Percentiles rank a stretch among this genome's conserved stretches.
Evolutionary conservation across 805 yeast genomes (phyloP).

Genomic region (Saturnispora quitensis): DNA sequence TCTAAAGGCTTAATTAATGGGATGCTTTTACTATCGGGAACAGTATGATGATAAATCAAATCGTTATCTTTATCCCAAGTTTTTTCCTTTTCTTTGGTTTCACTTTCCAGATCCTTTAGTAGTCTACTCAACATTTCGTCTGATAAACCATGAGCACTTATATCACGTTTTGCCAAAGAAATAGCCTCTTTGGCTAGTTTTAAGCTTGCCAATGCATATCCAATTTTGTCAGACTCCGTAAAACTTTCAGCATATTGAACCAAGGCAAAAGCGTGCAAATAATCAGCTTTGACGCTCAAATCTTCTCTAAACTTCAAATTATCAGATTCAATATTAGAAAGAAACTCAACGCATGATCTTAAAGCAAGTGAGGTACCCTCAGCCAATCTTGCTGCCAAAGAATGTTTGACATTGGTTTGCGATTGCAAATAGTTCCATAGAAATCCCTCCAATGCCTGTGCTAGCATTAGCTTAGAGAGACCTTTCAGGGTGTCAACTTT

Average conservation of each 20-base stretch:
- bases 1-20: constrained; percentile 62
- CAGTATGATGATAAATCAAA: constrained; percentile 69
- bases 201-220: constrained; percentile 65
- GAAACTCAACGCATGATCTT: constrained; percentile 39
- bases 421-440: constrained; percentile 47
- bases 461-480: constrained; percentile 56
- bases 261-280: constrained; percentile 50
- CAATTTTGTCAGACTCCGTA: constrained; percentile 52
- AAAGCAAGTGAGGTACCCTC: constrained; percentile 49
- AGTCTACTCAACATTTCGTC: background rate
- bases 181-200: constrained; percentile 25
- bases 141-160: background rate
- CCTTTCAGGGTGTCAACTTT: constrained; percentile 59
- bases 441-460: constrained; percentile 87
- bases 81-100: constrained; percentile 23
- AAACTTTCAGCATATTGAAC: constrained; percentile 49
- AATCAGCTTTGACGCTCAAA: constrained; percentile 42
- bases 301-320: constrained; percentile 41
- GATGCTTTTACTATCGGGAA: constrained; percentile 54
- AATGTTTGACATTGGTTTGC: constrained; percentile 40
- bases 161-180: background rate
- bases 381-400: constrained; percentile 72
- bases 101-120: constrained; percentile 5
- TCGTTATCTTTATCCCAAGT: constrained; percentile 74
- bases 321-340: constrained; percentile 27